Evolutionary conservation across 345 rosid species (phyloP), one percentile per base, ranked within the genome.

Genomic region (Psidium guajava): DNA sequence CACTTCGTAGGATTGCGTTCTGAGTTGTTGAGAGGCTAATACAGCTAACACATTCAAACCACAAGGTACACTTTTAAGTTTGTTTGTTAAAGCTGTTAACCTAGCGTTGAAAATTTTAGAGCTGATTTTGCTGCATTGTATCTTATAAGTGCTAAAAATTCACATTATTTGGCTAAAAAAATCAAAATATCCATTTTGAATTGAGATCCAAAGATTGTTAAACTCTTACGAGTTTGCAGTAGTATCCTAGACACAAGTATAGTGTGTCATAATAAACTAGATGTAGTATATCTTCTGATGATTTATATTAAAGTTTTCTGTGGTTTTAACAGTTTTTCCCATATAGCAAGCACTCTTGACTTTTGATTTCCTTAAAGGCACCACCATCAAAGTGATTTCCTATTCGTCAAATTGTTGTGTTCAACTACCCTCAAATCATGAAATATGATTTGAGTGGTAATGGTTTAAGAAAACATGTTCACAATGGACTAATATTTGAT

Each of bases 1-100:
- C 99, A 1, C 49, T 92, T 84, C 93, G 93, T 90, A 93, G 92
- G 89, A 88, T 93, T 85, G 96, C 98, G 36, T 88, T 89, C 61
- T 92, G 92, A 47, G 93, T 94, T 84, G 90, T 95, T 84, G 92
- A 90, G 92, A 93, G 96, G 91, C 84, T 95, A 81, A 95, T 95
- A 90, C 93, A 92, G 85, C 89, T 97, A 85, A 94, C 96, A 49
- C 98, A 98, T 47, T 86, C 90, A 85, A 84, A 92, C 87, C 91
- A 88, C 90, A 94, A 93, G 97, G 99, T 97, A 93, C 18, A 84
- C 24, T 69, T 69, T 57, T 75, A 84, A 73, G 36, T 86, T 84
- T 55, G 27, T 85, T 44, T 12, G 6, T 54, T 16, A 24, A n/a
- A 81, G 51, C 27, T 25, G 40, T 25, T 81, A 55, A 47, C 54